Evolutionary conservation across 2,329 filamentous ascomycete species (phyloP), one percentile per base, ranked within the genome.

Genomic region (Sarocladium strictum): DNA sequence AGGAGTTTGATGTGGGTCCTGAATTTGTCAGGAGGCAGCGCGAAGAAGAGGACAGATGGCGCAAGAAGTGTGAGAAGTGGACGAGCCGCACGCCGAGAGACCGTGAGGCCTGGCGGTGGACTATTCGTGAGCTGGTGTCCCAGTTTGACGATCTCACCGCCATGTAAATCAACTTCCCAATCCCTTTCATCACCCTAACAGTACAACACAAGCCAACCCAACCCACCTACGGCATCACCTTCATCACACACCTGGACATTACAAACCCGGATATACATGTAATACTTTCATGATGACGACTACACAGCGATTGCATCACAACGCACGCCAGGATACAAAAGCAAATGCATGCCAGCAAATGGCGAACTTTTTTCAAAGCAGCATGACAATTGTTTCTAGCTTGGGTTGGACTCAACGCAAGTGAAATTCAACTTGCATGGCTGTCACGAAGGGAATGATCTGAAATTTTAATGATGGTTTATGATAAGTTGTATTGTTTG

Each of bases 1-100:
- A 99, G 70, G 94, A 99, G 67, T 99, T 99, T 64, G 94, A 99
- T 66, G 90, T 99, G 55, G 94, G 94, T 0, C 94, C 93, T 2
- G 90, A 95, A 68, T 99, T 97, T 66, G 86, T 97, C 59, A 81
- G 86, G 62, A 80, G 92, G 59, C 93, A 97, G 66, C 81, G 89
- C 57, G 90, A 93, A 64, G 94, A 99, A 71, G 94, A 99, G 72
- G 86, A 90, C 49, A 81, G 89, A 58, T 99, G 94, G 94, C 81
- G 87, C 61, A 85, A 86, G 68, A 93, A 92, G 72, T 93, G 93
- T 61, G 86, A 89, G 66, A 85, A 83, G 64, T 99, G 94, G 94
- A 82, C 93, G 59, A 80, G 80, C 53, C 73, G 78, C 59, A 77
- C 80, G 52, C 70, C 74, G 29, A 73, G 78, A 56, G 76, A 83